Evolutionary conservation across 1,284 basidiomycete species (phyloP).

Genomic region (Tylopilus sp.): DNA sequence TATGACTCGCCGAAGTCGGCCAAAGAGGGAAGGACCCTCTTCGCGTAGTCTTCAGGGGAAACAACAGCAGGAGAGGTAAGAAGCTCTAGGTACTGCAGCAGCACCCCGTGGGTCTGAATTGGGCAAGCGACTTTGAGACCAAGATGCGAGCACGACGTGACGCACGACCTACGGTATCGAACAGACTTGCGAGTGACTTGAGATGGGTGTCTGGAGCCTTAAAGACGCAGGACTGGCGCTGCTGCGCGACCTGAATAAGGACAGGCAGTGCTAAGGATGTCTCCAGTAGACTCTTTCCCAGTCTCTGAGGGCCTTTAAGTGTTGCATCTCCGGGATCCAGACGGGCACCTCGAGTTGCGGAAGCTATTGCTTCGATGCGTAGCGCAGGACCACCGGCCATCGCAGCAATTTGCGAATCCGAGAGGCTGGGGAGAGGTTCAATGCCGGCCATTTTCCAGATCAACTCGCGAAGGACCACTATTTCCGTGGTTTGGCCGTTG

Average conservation of each 20-base stretch:
- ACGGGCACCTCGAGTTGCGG: conserved; percentile 63
- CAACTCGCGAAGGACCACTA: conserved; percentile 88
- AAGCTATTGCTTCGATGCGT: conserved; percentile 81
- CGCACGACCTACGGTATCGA: conserved; percentile 68
- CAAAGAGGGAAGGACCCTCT: conserved; percentile 67
- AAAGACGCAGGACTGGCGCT: conserved; percentile 78
- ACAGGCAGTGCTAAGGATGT: conserved; percentile 75
- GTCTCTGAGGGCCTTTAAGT: conserved; percentile 60
- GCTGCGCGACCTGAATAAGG: conserved; percentile 84
- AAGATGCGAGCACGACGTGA: conserved; percentile 19
- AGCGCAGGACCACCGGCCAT: conserved; percentile 89
- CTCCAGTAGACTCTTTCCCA: conserved; percentile 70
- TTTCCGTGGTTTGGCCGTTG: conserved; percentile 80
- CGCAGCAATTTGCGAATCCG: conserved; percentile 82
- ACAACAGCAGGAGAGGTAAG: conserved; percentile 63
- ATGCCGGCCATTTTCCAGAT: conserved; percentile 96
- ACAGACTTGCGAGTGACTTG: conserved; percentile 82
- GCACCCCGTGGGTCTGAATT: conserved; percentile 68
- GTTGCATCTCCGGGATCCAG: conserved; percentile 59
- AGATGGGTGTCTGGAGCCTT: conserved; percentile 68
- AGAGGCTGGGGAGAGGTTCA: conserved; percentile 84
- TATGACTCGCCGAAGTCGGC: conserved; percentile 69
- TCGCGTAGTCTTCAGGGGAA: conserved; percentile 58
- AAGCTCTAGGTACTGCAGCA: conserved; percentile 73
- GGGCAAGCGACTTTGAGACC: conserved; percentile 17